Evolutionary conservation across 176 grass and related monocot species (phyloP).

Genomic region (Oryza glaberrima): DNA sequence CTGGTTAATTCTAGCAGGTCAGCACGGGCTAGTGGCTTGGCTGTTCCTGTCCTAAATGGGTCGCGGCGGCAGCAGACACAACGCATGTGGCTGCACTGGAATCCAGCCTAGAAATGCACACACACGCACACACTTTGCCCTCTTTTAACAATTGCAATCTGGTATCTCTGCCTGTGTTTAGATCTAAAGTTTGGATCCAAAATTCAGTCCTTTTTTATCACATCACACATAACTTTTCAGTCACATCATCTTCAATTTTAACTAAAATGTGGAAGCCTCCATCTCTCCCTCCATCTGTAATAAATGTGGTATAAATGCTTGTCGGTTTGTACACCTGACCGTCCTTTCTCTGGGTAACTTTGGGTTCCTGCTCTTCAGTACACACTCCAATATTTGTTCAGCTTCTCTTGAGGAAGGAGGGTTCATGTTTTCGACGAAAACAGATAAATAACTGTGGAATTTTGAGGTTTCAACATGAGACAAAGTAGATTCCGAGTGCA

Average conservation of each 20-base stretch:
- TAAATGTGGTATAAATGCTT: neutral
- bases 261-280: too few relatives aligned
- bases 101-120: conserved; percentile 40
- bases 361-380: neutral
- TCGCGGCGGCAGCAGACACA: conserved; percentile 20
- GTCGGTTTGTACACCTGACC: conserved; percentile 15
- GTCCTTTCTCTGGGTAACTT: conserved; percentile 32
- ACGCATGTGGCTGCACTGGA: conserved; percentile 48
- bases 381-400: neutral
- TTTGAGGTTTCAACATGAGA: too few relatives aligned
- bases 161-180: neutral
- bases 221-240: too few relatives aligned
- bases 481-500: too few relatives aligned
- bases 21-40: conserved; percentile 1
- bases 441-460: too few relatives aligned
- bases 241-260: too few relatives aligned
- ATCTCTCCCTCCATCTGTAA: neutral
- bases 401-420: too few relatives aligned
- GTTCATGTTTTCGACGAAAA: too few relatives aligned
- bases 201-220: too few relatives aligned
- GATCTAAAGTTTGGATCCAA: too few relatives aligned
- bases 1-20: neutral
- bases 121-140: neutral
- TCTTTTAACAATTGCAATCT: neutral
- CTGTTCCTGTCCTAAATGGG: neutral